phyloP scores from a whole-genome alignment of 2,329 filamentous ascomycete species.

The Kalmusia sp. region DNA sequence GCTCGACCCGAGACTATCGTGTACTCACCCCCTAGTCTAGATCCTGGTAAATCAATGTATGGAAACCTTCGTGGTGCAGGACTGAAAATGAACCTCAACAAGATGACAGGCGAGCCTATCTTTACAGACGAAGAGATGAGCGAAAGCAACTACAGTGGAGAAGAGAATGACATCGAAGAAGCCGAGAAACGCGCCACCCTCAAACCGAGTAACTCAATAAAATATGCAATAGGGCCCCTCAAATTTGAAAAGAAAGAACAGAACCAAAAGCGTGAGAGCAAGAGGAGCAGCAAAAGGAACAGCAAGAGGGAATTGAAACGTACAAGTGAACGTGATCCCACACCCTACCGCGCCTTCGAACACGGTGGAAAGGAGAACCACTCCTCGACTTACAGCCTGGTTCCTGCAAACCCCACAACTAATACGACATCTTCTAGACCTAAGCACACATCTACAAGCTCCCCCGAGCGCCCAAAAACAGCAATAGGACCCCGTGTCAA shows the following conservation, averaged over 20 bases:
- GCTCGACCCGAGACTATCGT: conserved; percentile 23
- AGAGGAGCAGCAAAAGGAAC: conserved; percentile 18
- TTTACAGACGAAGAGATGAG: conserved; percentile 40
- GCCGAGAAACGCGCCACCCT: conserved; percentile 29
- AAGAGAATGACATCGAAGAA: conserved; percentile 36
- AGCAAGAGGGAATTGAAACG: conserved; percentile 28
- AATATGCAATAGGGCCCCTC: conserved; percentile 29
- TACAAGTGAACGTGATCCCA: conserved; percentile 35
- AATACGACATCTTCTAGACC: conserved; percentile 4
- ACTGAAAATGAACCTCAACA: conserved; percentile 33
- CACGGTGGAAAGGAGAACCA: conserved; percentile 43
- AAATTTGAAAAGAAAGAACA: conserved; percentile 26
- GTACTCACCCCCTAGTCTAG: conserved; percentile 12
- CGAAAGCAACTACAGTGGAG: conserved; percentile 38
- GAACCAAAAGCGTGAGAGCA: conserved; percentile 22
- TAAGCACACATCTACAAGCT: conserved; percentile 20
- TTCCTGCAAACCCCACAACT: background rate
- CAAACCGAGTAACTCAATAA: conserved; percentile 26
- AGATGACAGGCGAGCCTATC: conserved; percentile 30
- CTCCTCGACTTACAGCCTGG: conserved; percentile 32
- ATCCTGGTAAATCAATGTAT: conserved; percentile 23
- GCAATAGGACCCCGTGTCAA: conserved; percentile 11
- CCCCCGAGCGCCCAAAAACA: conserved; percentile 27
- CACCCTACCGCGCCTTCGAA: conserved; percentile 31
- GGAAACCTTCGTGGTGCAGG: conserved; percentile 28